A percentile compares a stretch with the other conserved stretches of the same genome.
Conservation (phyloP, 768 basidiomycete species). For the Amanita brunnescens region DNA sequence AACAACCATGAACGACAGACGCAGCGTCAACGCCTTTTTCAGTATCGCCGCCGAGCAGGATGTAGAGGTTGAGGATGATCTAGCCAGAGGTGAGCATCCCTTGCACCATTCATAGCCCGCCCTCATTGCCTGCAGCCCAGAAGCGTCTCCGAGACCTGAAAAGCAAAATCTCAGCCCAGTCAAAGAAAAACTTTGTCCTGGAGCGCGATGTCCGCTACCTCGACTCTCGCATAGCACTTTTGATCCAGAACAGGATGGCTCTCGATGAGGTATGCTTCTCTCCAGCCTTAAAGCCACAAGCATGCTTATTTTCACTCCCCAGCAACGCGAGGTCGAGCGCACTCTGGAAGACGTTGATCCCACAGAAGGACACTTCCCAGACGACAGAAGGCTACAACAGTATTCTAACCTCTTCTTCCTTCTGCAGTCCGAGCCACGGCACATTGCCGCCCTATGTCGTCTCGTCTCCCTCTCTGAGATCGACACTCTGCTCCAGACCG, state of each 20-base stretch:
- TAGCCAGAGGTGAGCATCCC: conserved; percentile 76
- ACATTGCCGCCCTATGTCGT: conserved; percentile 92
- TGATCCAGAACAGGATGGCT: conserved; percentile 98
- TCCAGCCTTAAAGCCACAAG: neutral
- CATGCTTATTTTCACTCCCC: conserved; percentile 9
- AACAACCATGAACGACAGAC: conserved; percentile 76
- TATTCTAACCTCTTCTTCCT: conserved; percentile 99
- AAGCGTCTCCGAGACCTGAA: conserved; percentile 95
- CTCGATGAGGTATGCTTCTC: conserved; percentile 72
- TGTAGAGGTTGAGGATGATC: conserved; percentile 93
- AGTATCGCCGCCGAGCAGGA: conserved; percentile 99
- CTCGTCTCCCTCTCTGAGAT: conserved; percentile 96
- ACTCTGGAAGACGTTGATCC: conserved; percentile 95
- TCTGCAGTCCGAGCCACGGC: conserved; percentile 94
- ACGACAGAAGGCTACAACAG: conserved; percentile 90
- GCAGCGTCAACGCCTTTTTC: conserved; percentile 92
- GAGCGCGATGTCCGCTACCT: conserved; percentile 98
- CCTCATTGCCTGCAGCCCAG: conserved; percentile 54
- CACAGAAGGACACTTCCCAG: conserved; percentile 85
- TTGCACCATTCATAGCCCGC: conserved; percentile 2
- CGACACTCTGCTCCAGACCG: conserved; percentile 97
- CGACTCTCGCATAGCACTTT: conserved; percentile 91
- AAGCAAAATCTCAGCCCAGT: conserved; percentile 93
- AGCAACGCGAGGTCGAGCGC: conserved; percentile 94
- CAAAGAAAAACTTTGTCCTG: conserved; percentile 99